phyloP scores from a whole-genome alignment of 495 filamentous ascomycete species.

The Podospora fimiseda region DNA sequence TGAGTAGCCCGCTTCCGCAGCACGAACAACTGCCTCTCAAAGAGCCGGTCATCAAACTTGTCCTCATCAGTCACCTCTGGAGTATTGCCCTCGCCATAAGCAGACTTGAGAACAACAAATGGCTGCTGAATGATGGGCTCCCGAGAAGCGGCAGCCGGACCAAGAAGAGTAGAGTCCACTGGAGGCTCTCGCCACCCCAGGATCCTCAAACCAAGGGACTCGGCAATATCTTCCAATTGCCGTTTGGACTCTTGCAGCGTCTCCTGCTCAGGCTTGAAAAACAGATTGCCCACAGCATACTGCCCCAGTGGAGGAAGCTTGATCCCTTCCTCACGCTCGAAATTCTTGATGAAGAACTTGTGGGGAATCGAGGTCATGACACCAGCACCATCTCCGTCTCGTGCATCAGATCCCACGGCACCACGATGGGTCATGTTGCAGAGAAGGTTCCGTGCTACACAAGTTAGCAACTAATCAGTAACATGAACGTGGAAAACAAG shows the following conservation, averaged over 20 bases:
- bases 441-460: conserved; percentile 76
- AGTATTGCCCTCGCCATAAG: conserved; percentile 79
- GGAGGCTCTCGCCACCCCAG: conserved; percentile 97
- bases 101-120: conserved; percentile 81
- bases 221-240: conserved; percentile 87
- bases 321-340: conserved; percentile 80
- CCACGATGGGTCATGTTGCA: conserved; percentile 99
- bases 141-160: conserved; percentile 85
- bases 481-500: not conserved
- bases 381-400: conserved; percentile 96
- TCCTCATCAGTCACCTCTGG: conserved; percentile 74
- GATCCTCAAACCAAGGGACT: conserved; percentile 78
- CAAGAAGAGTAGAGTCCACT: conserved; percentile 83
- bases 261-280: conserved; percentile 95
- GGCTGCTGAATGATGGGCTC: conserved; percentile 95
- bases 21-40: conserved; percentile 91
- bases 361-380: conserved; percentile 99
- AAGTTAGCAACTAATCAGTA: not conserved
- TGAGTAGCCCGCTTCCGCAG: conserved; percentile 93
- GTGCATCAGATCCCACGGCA: conserved; percentile 94
- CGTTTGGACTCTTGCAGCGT: conserved; percentile 78
- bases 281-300: conserved; percentile 96
- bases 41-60: conserved; percentile 73
- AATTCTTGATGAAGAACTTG: conserved; percentile 98
- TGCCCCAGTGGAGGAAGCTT: conserved; percentile 82